Base-by-base conservation (phyloP, 768 basidiomycete genomes). In the Xerocomus potaroensis region DNA sequence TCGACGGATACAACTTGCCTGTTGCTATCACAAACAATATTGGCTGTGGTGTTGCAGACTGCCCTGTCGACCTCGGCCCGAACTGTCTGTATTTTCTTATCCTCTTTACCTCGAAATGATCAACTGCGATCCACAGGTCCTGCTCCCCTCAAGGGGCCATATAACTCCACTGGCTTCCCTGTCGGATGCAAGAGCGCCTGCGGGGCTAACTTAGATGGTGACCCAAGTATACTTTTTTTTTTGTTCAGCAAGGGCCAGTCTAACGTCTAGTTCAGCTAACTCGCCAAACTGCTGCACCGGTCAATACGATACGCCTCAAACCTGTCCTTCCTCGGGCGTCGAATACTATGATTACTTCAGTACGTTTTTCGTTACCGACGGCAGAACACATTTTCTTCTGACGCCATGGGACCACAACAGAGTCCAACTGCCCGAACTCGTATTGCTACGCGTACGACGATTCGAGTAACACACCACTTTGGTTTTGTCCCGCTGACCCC, bases 201-300 rank as follows among this genome's bases (percentile, higher is more conserved):
- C 53, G 48, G 59, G 3, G 72, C 72, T 0, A 60, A 68, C 40
- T 41, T 74, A 3, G 66, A 66, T 46, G 64, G 64, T 12, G n/a
- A 68, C 29, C 58, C 66, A 21, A 6, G 71, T 69, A 43, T 19
- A 63, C 48, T 3, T 29, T 39, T 14, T 22, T 24, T n/a, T 7
- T n/a, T n/a, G n/a, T 7, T 29, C 11, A 7, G 19, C 8, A 2
- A 35, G 10, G 8, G 8, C 26, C 15, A n/a, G 32, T 21, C 44
- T 52, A 10, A 54, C 18, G 18, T 18, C 34, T 32, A 21, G 32
- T 41, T 24, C 22, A 79, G 79, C 53, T 26, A 75, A 85, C 65
- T 81, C 80, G 19, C 63, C 72, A 5, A 81, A 84, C 57, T 85
- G 84, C 63, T 87, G 84, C 68, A 75, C 75, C 14, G 84, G 84